Percentiles rank a stretch among this genome's conserved stretches.
Evolutionary conservation across 768 basidiomycete species (phyloP).

Genomic region (Lactarius vividus): DNA sequence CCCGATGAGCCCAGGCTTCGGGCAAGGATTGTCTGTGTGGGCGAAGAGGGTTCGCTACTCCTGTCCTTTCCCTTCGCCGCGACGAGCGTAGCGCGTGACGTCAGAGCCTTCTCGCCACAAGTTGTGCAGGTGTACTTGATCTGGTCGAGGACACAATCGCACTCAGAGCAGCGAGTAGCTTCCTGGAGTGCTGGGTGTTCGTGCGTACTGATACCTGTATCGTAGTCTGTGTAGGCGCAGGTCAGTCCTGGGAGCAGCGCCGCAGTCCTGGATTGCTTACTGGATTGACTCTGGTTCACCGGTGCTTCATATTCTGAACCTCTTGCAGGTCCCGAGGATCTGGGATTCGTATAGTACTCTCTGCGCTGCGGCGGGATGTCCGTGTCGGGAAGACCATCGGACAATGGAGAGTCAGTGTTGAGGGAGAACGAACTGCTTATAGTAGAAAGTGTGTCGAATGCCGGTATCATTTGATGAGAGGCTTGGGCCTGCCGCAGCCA

Average conservation of each 20-base stretch:
- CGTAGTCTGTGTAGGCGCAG: neutral
- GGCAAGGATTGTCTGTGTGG: slow-evolving; percentile 18
- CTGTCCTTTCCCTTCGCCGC: slow-evolving; percentile 52
- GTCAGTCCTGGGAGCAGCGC: neutral
- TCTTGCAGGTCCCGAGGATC: slow-evolving; percentile 9
- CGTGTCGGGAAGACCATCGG: slow-evolving; percentile 7
- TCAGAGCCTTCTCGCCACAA: slow-evolving; percentile 74
- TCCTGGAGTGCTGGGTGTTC: slow-evolving; percentile 52
- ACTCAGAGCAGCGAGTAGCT: slow-evolving; percentile 81
- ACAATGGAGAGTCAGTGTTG: slow-evolving; percentile 18
- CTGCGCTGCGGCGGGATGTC: slow-evolving; percentile 11
- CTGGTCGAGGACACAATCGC: slow-evolving; percentile 66
- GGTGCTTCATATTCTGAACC: slow-evolving; percentile 12
- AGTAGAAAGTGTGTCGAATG: slow-evolving; percentile 11
- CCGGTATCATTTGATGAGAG: neutral
- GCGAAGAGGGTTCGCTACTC: slow-evolving; percentile 35
- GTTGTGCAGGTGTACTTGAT: slow-evolving; percentile 88
- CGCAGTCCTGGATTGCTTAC: neutral
- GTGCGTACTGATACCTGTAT: slow-evolving; percentile 40
- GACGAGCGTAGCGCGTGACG: slow-evolving; percentile 23
- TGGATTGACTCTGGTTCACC: slow-evolving; percentile 1
- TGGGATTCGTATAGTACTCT: neutral
- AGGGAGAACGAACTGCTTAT: slow-evolving; percentile 17
- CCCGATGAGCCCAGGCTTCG: slow-evolving; percentile 23
- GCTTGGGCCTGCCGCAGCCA: slow-evolving; percentile 20